Evolutionary conservation across 352 stramenopile genomes (phyloP), one percentile per base, ranked within the genome.

Genomic region (Phytopythium sindhum): DNA sequence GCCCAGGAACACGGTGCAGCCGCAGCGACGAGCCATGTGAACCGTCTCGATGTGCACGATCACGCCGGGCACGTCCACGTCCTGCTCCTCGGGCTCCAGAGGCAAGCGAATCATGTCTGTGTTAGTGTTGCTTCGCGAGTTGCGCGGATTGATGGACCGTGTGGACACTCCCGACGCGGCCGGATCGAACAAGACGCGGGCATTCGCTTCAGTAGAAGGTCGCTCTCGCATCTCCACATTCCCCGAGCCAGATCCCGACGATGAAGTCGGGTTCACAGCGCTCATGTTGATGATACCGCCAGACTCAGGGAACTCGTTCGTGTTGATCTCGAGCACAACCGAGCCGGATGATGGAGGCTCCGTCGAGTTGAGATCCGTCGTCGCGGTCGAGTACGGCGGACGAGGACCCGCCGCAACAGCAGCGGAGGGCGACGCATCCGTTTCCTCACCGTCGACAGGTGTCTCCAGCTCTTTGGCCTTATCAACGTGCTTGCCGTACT

Each of bases 31-130:
- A 28, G 81, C 77, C 31, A 75, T 66, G 39, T 79, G 76, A 7
- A 76, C 75, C 0, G 84, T 88, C 57, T 82, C 61, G 35, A 93
- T 88, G 63, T 93, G 84, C 19, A 88, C 72, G 56, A 93, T 91
- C 60, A 82, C 73, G 11, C 84, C 84, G 0, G 84, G 81, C 1
- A 93, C 82, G 53, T 89, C 80, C 31, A 93, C 73, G 55, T 89
- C 80, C 53, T 88, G 73, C 5, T 64, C 73, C 7, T 72, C 68
- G 53, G 86, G 77, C 60, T 84, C 57, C 15, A 80, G 65, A 9
- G 77, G 72, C 29, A 79, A 42, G 17, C 65, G 73, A 24, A 79
- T 74, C 72, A 79, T 76, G 7, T 69, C 75, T 11, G 66, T 64
- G 60, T 79, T 60, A 51, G 66, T 64, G 57, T 79, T 60, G 55